These are phyloP conservation scores for Aspergillus ustus DNA, from an alignment of 2,329 filamentous ascomycete genomes.

Conservation along the genomic window DNA sequence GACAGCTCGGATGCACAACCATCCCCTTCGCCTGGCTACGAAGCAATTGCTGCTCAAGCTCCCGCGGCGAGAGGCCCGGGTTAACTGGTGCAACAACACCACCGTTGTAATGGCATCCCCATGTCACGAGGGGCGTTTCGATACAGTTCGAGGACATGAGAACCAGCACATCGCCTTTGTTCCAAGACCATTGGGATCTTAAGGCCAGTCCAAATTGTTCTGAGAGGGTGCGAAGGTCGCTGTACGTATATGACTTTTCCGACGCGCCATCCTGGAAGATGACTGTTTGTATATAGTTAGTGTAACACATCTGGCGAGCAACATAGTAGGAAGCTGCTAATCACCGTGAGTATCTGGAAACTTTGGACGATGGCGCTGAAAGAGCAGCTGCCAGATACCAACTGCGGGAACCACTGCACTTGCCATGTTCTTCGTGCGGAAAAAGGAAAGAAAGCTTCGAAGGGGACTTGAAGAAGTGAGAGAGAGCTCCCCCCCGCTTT, in stretches of 20 bases:
- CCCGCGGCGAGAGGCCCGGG: slow-evolving; percentile 18
- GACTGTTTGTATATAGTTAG: background rate
- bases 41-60: slow-evolving; percentile 21
- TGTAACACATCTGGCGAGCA: background rate
- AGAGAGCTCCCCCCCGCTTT: background rate
- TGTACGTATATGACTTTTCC: slow-evolving; percentile 3
- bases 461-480: background rate
- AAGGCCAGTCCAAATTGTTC: slow-evolving; percentile 19
- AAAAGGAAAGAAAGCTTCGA: background rate
- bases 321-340: background rate
- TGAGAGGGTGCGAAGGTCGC: background rate
- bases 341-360: slow-evolving; percentile 12
- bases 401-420: background rate
- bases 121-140: slow-evolving; percentile 21
- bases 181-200: slow-evolving; percentile 16
- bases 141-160: slow-evolving; percentile 25
- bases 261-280: slow-evolving; percentile 8
- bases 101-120: slow-evolving; percentile 24
- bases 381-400: slow-evolving; percentile 13
- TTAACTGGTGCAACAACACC: slow-evolving; percentile 26
- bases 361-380: background rate
- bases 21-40: slow-evolving; percentile 22
- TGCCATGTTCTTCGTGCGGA: background rate
- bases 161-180: slow-evolving; percentile 24
- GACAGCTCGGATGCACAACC: slow-evolving; percentile 16